Evolutionary conservation across 495 filamentous ascomycete genomes (phyloP).

Genomic region (Talaromyces liani): DNA sequence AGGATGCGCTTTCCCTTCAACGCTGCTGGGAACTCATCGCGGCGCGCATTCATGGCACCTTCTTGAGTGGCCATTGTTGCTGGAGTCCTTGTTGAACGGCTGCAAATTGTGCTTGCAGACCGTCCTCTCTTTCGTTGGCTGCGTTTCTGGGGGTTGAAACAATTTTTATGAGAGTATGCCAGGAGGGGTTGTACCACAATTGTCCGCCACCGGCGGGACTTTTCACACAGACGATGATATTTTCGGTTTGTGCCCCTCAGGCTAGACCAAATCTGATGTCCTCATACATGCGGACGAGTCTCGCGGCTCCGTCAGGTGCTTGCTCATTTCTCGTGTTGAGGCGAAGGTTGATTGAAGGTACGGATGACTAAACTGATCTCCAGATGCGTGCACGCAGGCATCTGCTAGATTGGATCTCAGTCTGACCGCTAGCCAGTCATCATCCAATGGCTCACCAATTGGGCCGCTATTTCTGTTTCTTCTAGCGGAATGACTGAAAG

Average conservation of each 20-base stretch:
- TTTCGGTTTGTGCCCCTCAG: background rate
- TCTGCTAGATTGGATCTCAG: slow-evolving; percentile 1
- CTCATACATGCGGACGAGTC: background rate
- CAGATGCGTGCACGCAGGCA: background rate
- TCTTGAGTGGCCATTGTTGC: background rate
- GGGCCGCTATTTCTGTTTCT: background rate
- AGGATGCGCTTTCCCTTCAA: slow-evolving; percentile 48
- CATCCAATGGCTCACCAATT: background rate
- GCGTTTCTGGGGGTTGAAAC: background rate
- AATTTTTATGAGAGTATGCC: background rate
- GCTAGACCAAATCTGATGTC: background rate
- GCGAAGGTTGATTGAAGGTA: background rate
- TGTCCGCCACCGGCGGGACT: background rate
- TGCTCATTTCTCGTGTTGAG: background rate
- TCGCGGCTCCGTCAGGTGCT: background rate
- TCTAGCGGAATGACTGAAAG: background rate
- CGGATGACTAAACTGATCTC: background rate
- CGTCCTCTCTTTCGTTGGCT: background rate
- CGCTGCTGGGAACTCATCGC: slow-evolving; percentile 32
- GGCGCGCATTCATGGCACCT: background rate
- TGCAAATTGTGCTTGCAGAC: background rate
- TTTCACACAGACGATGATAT: background rate
- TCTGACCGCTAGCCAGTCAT: background rate
- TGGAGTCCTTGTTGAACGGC: background rate
- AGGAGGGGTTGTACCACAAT: background rate